These are phyloP conservation scores for Penicillium canescens DNA, from an alignment of 495 filamentous ascomycete genomes.

Conservation along the genomic window DNA sequence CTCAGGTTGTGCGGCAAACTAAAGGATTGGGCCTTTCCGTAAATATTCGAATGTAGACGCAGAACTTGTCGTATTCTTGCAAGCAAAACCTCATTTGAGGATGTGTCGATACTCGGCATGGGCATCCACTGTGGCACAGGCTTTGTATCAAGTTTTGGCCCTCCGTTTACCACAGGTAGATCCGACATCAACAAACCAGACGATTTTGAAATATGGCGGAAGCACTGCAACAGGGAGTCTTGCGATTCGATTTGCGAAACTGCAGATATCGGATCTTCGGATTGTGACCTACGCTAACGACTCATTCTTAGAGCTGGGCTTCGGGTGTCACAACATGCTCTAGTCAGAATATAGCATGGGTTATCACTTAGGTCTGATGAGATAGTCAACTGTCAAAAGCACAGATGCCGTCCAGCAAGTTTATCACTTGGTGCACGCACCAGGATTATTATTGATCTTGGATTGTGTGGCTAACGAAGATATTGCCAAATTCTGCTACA, in stretches of 20 bases:
- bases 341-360: not conserved
- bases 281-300: not conserved
- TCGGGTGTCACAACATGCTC: not conserved
- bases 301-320: not conserved
- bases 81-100: not conserved
- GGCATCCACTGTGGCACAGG: constrained; percentile 2
- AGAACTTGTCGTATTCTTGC: not conserved
- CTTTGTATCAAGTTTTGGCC: not conserved
- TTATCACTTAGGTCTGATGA: not conserved
- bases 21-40: not conserved
- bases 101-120: not conserved
- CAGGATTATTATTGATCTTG: not conserved
- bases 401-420: not conserved
- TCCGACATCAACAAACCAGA: not conserved
- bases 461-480: not conserved
- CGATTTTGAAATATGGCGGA: constrained; percentile 1
- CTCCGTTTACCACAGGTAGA: not conserved
- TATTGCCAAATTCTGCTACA: not conserved
- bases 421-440: not conserved
- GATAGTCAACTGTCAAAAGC: not conserved
- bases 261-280: not conserved
- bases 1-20: not conserved
- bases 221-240: not conserved
- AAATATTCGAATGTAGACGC: not conserved
- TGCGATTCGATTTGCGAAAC: constrained; percentile 5